Percentiles rank a stretch among this genome's conserved stretches.
Evolutionary conservation across 129 eudicot genomes (phyloP).

Genomic region (Artemisia annua): DNA sequence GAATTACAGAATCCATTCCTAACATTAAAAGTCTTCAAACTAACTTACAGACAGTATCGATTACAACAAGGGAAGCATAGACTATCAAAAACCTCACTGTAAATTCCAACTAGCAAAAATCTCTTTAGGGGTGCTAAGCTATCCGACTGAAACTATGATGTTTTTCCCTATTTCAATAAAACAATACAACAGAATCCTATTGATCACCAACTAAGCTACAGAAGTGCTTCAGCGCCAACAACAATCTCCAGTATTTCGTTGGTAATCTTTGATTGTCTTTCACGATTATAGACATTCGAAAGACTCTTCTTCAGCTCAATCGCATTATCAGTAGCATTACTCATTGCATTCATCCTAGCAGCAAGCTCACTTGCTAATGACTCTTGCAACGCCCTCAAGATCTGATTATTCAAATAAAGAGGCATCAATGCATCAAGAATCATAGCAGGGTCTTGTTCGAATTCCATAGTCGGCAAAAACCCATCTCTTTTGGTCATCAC

Average conservation of each 20-base stretch:
- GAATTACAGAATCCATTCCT: background rate
- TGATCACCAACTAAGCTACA: conserved; percentile 25
- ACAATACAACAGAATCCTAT: background rate
- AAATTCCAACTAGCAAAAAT: background rate
- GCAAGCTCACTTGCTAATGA: conserved; percentile 88
- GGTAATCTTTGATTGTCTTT: conserved; percentile 77
- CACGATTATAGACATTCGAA: conserved; percentile 58
- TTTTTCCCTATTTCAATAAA: conserved; percentile 11
- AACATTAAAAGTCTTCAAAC: background rate
- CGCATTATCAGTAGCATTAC: conserved; percentile 78
- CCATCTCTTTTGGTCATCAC: conserved; percentile 21
- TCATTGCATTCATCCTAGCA: conserved; percentile 90
- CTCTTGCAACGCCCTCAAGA: conserved; percentile 88
- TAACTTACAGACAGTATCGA: background rate
- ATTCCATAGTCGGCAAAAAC: conserved; percentile 58
- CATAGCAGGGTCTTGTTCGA: conserved; percentile 89
- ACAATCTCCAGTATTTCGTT: conserved; percentile 76
- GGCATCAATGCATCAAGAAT: conserved; percentile 95
- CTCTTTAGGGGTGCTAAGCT: background rate
- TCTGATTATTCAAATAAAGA: conserved; percentile 78
- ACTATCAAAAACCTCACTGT: conserved; percentile 16
- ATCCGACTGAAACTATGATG: conserved; percentile 3
- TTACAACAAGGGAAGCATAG: background rate
- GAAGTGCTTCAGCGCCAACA: conserved; percentile 69
- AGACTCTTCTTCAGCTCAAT: conserved; percentile 58